Percentiles rank a stretch among this genome's conserved stretches.
These are phyloP conservation scores for Aspergillus tubingensis DNA, from an alignment of 2,329 filamentous ascomycete genomes.

Conservation along the genomic window DNA sequence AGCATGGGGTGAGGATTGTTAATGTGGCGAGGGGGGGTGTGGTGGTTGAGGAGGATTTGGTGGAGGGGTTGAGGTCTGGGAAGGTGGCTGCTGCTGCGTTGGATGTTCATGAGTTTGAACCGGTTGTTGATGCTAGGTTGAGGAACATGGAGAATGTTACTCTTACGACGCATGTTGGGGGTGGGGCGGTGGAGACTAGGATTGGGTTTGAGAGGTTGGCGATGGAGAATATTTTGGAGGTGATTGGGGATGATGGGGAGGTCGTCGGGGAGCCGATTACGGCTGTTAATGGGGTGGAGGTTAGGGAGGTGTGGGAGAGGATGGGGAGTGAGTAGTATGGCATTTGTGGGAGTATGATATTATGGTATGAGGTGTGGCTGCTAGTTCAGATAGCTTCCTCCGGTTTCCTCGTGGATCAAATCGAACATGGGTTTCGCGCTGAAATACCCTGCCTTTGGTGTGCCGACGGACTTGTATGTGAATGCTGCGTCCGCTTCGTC, in stretches of 20 bases:
- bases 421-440: slow-evolving; percentile 72
- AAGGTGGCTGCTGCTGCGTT: slow-evolving; percentile 51
- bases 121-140: slow-evolving; percentile 49
- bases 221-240: slow-evolving; percentile 47
- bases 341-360: neutral
- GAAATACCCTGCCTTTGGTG: slow-evolving; percentile 66
- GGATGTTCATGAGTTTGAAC: slow-evolving; percentile 59
- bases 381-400: slow-evolving; percentile 54
- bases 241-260: neutral
- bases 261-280: slow-evolving; percentile 4
- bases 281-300: slow-evolving; percentile 2
- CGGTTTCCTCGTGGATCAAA: slow-evolving; percentile 63
- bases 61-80: slow-evolving; percentile 50
- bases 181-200: slow-evolving; percentile 51
- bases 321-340: neutral
- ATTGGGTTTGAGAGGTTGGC: slow-evolving; percentile 47
- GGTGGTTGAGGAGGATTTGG: slow-evolving; percentile 55
- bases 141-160: slow-evolving; percentile 47
- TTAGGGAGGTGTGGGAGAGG: neutral
- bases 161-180: slow-evolving; percentile 50
- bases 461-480: slow-evolving; percentile 68
- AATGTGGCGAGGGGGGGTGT: slow-evolving; percentile 57
- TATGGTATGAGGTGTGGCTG: too few relatives aligned
- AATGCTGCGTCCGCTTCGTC: slow-evolving; percentile 67
- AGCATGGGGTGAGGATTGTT: slow-evolving; percentile 48